These are phyloP conservation scores for Ananas comosus DNA, from an alignment of 176 grass and related monocot species.

Conservation along the genomic window DNA sequence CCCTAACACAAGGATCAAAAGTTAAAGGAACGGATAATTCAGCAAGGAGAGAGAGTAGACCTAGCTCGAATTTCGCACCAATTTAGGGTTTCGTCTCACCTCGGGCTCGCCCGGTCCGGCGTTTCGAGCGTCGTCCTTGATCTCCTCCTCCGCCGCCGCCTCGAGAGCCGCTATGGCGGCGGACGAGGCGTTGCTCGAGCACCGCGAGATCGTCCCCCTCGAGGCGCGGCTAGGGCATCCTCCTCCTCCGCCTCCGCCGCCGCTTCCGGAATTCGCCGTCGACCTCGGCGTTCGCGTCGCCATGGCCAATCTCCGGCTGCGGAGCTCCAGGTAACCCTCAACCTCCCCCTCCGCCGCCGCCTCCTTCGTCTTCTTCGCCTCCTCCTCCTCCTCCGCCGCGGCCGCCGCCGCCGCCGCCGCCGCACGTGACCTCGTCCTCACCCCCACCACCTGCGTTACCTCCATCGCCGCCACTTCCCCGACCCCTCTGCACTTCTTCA, in stretches of 20 bases:
- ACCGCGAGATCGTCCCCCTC: not conserved
- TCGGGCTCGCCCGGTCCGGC: not conserved
- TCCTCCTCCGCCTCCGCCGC: not conserved
- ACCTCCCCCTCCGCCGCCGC: not conserved
- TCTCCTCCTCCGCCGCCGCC: too few relatives aligned
- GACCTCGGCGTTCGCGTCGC: not conserved
- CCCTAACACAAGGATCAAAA: not conserved
- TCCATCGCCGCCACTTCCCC: not conserved
- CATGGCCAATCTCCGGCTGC: constrained; percentile 18
- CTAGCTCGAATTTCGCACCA: not conserved
- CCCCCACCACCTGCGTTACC: not conserved
- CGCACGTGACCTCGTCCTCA: constrained; percentile 16
- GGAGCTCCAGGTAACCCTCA: constrained; percentile 6
- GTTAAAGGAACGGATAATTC: not conserved
- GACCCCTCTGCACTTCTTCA: constrained; percentile 15
- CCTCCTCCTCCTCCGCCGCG: constrained; percentile 7
- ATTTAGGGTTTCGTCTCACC: constrained; percentile 5
- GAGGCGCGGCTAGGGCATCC: not conserved
- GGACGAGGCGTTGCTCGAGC: constrained; percentile 11
- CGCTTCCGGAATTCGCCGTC: not conserved
- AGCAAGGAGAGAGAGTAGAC: not conserved
- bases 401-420: constrained; percentile 9
- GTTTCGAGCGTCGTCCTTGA: too few relatives aligned
- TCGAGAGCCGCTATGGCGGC: not conserved
- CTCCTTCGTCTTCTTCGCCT: constrained; percentile 2